These are phyloP conservation scores for Nakaseomyces nivariensis DNA, from an alignment of 1,139 yeast genomes.

Conservation along the genomic window DNA sequence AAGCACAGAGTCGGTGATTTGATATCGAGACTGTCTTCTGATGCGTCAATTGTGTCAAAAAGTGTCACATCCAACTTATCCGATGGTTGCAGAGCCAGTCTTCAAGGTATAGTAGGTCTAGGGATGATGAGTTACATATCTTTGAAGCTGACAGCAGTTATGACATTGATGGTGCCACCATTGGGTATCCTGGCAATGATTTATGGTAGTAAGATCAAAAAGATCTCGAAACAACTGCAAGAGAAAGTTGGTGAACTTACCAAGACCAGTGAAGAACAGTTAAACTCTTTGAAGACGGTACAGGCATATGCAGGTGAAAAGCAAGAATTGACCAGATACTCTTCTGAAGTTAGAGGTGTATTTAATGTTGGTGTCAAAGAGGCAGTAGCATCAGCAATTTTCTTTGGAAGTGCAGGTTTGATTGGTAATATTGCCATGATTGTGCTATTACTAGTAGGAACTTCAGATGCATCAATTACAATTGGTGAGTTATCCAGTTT, in stretches of 20 bases:
- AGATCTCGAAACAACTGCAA: conserved; percentile 67
- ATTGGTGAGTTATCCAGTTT: conserved; percentile 87
- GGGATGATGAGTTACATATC: conserved; percentile 89
- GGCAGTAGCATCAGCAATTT: conserved; percentile 68
- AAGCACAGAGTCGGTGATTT: conserved; percentile 89
- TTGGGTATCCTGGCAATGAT: conserved; percentile 65
- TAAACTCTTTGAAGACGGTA: conserved; percentile 76
- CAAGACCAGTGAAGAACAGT: conserved; percentile 88
- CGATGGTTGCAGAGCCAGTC: conserved; percentile 76
- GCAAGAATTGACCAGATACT: conserved; percentile 50
- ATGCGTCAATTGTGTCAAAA: conserved; percentile 81
- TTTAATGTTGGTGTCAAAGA: conserved; percentile 71
- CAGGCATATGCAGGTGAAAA: conserved; percentile 85
- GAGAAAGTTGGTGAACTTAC: conserved; percentile 80
- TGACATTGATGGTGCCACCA: conserved; percentile 79
- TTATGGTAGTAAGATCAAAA: conserved; percentile 74
- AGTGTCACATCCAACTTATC: conserved; percentile 83
- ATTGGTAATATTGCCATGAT: conserved; percentile 75
- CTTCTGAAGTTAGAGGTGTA: conserved; percentile 63
- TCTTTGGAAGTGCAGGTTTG: conserved; percentile 71
- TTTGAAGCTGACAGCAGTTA: conserved; percentile 67
- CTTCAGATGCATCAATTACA: conserved; percentile 66
- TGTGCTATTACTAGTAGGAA: conserved; percentile 70
- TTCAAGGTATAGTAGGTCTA: conserved; percentile 74
- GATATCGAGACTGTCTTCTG: conserved; percentile 78